Evolutionary conservation across 495 filamentous ascomycete species (phyloP).

Genomic region (Tetracladium setigerum): DNA sequence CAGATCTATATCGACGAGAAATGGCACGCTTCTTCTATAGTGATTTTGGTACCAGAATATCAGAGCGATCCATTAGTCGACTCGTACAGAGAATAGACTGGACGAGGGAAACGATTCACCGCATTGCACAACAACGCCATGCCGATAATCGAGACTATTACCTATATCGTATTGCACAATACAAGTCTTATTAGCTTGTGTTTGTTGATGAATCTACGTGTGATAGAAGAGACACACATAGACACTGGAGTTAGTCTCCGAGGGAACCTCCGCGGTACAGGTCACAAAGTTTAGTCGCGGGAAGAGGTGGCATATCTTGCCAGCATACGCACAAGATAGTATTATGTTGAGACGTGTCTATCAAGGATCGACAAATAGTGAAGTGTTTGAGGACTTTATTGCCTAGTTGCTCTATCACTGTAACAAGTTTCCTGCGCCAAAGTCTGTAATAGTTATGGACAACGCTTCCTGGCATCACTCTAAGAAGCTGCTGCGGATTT

Average conservation of each 20-base stretch:
- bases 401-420: conserved; percentile 28
- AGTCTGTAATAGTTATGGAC: conserved; percentile 3
- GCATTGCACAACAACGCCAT: conserved; percentile 22
- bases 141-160: conserved; percentile 26
- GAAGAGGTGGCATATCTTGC: conserved; percentile 27
- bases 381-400: conserved; percentile 31
- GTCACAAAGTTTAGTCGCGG: conserved; percentile 22
- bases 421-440: conserved; percentile 24
- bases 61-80: conserved; percentile 13
- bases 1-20: conserved; percentile 1
- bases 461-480: conserved; percentile 1
- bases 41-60: conserved; percentile 18
- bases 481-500: background rate
- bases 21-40: background rate
- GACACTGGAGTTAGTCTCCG: conserved; percentile 21
- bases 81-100: conserved; percentile 14
- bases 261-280: conserved; percentile 22
- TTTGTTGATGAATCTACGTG: conserved; percentile 26
- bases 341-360: conserved; percentile 24
- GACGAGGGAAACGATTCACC: conserved; percentile 21
- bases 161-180: conserved; percentile 22
- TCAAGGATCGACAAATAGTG: conserved; percentile 27
- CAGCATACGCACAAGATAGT: conserved; percentile 30
- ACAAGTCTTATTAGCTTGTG: conserved; percentile 22
- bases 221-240: conserved; percentile 19